Evolutionary conservation across 176 grass and related monocot genomes (phyloP).

Genomic region (Oryza punctata): DNA sequence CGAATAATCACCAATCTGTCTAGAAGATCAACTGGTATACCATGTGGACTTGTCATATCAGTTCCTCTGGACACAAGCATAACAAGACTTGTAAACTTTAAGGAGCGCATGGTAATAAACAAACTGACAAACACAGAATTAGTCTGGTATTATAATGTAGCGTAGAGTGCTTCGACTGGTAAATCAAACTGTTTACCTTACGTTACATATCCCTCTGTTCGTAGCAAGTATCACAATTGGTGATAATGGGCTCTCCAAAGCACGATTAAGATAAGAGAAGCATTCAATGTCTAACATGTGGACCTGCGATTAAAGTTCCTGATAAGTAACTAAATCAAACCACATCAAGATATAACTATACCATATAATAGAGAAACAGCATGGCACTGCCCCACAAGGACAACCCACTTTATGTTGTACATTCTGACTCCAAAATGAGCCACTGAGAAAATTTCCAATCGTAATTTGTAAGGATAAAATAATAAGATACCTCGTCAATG

Average conservation of each 20-base stretch:
- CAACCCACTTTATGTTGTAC: background rate
- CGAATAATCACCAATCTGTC: slow-evolving; percentile 92
- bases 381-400: background rate
- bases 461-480: background rate
- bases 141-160: background rate
- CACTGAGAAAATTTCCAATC: background rate
- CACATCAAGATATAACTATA: background rate
- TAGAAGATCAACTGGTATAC: slow-evolving; percentile 90
- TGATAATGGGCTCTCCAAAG: slow-evolving; percentile 84
- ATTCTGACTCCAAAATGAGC: slow-evolving; percentile 10
- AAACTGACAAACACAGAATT: background rate
- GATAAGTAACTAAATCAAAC: slow-evolving; percentile 11
- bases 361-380: background rate
- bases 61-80: slow-evolving; percentile 75
- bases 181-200: slow-evolving; percentile 58
- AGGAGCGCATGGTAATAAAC: background rate
- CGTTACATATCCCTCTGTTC: slow-evolving; percentile 93
- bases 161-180: slow-evolving; percentile 8
- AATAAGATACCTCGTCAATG: slow-evolving; percentile 83
- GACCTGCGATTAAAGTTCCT: slow-evolving; percentile 61
- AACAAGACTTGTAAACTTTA: slow-evolving; percentile 27
- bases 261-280: slow-evolving; percentile 98
- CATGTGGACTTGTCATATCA: slow-evolving; percentile 94
- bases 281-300: slow-evolving; percentile 98
- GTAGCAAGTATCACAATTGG: slow-evolving; percentile 96